phyloP scores from a whole-genome alignment of 371 early-diverging fungal genomes.

The Mortierella sp. region DNA sequence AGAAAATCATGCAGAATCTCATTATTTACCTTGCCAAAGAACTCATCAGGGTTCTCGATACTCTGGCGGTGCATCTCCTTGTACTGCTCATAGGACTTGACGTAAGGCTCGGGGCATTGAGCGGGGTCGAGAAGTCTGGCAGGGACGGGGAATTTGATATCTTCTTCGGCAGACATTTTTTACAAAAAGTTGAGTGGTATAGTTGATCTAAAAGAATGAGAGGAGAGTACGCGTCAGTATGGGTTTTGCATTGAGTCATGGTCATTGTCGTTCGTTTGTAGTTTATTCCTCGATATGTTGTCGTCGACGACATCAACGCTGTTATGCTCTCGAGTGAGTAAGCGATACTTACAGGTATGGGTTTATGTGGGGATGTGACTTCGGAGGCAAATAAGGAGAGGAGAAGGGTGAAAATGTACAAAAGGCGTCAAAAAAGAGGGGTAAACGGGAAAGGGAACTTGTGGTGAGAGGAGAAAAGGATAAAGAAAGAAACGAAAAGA shows the following conservation, averaged over 20 bases:
- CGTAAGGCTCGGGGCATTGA: conserved; percentile 77
- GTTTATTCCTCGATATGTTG: background rate
- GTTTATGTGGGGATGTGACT: background rate
- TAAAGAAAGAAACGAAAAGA: background rate
- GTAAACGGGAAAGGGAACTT: background rate
- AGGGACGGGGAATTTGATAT: conserved; percentile 68
- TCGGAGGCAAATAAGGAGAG: background rate
- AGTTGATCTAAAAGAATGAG: background rate
- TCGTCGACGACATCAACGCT: background rate
- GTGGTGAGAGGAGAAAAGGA: background rate
- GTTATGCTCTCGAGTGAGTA: background rate
- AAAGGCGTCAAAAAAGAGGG: background rate
- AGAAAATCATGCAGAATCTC: background rate
- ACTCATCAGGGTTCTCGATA: conserved; percentile 84
- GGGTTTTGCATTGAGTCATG: background rate
- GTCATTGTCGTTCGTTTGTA: background rate
- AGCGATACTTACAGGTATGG: background rate
- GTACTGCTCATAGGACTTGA: conserved; percentile 86
- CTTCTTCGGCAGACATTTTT: conserved; percentile 33
- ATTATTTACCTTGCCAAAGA: conserved; percentile 85
- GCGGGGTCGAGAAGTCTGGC: conserved; percentile 63
- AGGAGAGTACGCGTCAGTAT: conserved; percentile 3
- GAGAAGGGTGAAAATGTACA: background rate
- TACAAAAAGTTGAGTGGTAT: background rate
- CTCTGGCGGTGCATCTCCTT: conserved; percentile 83